Evolutionary conservation across 345 rosid genomes (phyloP).

Genomic region (Populus euphratica): DNA sequence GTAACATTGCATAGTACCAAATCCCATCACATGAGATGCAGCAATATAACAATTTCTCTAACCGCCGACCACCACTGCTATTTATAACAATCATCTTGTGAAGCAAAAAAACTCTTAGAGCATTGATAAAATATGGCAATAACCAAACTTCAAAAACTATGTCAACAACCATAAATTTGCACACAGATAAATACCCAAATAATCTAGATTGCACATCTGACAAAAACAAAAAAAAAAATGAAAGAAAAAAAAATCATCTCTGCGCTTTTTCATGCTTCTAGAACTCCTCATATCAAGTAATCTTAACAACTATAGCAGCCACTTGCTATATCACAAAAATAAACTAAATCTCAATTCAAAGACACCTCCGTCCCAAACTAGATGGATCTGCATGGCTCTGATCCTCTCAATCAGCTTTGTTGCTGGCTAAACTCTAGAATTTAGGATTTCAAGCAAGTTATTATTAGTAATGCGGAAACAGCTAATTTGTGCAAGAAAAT

Average conservation of each 20-base stretch:
- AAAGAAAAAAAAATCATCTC: no score
- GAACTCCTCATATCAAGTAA: neutral
- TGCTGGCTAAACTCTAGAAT: no score
- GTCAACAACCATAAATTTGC: neutral
- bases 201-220: neutral
- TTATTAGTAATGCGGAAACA: no score
- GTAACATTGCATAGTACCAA: neutral
- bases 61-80: neutral
- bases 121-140: neutral
- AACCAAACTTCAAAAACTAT: neutral
- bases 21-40: neutral
- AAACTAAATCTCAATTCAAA: no score
- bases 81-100: neutral
- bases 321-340: conserved; percentile 3
- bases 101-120: neutral
- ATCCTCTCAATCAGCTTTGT: no score
- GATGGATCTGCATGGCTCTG: no score
- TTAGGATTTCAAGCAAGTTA: no score
- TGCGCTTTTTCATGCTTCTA: neutral
- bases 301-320: neutral
- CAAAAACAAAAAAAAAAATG: neutral
- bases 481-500: no score
- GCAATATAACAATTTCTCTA: neutral
- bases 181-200: neutral
- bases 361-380: no score